Evolutionary conservation across 2,329 filamentous ascomycete genomes (phyloP).

Genomic region (Didymella keratinophila): DNA sequence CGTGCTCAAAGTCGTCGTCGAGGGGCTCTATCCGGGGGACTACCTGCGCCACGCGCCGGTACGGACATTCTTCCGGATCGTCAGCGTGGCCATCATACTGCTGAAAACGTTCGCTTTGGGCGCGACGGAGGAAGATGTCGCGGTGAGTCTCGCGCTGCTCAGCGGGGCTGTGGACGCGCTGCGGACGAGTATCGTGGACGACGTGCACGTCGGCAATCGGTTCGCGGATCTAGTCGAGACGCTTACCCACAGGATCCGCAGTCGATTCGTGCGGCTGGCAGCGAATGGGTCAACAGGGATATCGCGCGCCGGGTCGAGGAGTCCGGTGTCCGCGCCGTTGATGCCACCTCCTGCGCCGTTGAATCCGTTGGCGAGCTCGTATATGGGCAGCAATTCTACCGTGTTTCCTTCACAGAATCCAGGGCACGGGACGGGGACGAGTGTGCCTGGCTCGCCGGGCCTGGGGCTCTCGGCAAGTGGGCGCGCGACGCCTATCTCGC

Average conservation of each 20-base stretch:
- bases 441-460: slow-evolving; percentile 38
- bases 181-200: slow-evolving; percentile 80
- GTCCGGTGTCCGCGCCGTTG: slow-evolving; percentile 41
- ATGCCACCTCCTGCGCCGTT: slow-evolving; percentile 44
- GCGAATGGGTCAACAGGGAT: slow-evolving; percentile 56
- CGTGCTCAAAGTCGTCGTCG: slow-evolving; percentile 77
- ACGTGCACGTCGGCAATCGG: slow-evolving; percentile 83
- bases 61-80: slow-evolving; percentile 85
- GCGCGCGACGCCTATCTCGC: slow-evolving; percentile 44
- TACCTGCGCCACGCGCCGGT: slow-evolving; percentile 85
- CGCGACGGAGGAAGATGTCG: slow-evolving; percentile 78
- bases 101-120: slow-evolving; percentile 85
- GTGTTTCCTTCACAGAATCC: slow-evolving; percentile 6
- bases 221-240: slow-evolving; percentile 85
- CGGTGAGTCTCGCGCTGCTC: slow-evolving; percentile 76
- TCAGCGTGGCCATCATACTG: slow-evolving; percentile 83
- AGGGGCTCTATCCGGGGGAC: slow-evolving; percentile 75
- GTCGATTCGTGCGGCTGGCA: slow-evolving; percentile 70
- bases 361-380: slow-evolving; percentile 26
- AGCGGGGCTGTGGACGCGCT: slow-evolving; percentile 77
- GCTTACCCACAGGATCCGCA: slow-evolving; percentile 75
- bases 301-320: slow-evolving; percentile 44
- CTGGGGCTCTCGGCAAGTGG: slow-evolving; percentile 41
- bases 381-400: slow-evolving; percentile 19
- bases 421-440: slow-evolving; percentile 27